These are phyloP conservation scores for Phylloporus arenicola DNA, from an alignment of 768 basidiomycete genomes.

Conservation along the genomic window DNA sequence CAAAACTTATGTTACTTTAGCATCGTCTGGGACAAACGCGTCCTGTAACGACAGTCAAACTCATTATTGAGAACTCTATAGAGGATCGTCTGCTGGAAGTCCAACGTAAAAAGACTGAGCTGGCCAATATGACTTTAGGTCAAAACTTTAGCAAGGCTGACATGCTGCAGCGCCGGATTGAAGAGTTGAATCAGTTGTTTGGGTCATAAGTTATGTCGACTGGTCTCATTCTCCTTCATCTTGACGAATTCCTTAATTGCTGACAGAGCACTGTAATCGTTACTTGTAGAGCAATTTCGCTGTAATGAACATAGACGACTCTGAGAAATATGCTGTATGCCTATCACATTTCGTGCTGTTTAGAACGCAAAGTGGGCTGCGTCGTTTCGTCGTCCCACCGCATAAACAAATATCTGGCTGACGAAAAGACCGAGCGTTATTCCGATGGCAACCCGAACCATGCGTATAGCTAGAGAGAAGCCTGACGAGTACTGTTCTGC, in stretches of 20 bases:
- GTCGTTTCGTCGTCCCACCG: conserved; percentile 68
- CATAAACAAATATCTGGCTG: conserved; percentile 70
- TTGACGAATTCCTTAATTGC: conserved; percentile 19
- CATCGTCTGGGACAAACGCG: conserved; percentile 94
- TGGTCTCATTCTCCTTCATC: conserved; percentile 7
- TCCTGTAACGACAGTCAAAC: conserved; percentile 86
- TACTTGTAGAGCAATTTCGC: conserved; percentile 25
- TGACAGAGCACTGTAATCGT: conserved; percentile 23
- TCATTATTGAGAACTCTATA: conserved; percentile 92
- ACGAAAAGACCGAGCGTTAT: conserved; percentile 82
- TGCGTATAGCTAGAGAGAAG: conserved; percentile 72
- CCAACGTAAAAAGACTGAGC: conserved; percentile 88
- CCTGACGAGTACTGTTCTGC: conserved; percentile 63
- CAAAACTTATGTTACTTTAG: conserved; percentile 34
- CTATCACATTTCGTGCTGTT: conserved; percentile 8
- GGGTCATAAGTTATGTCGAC: conserved; percentile 35
- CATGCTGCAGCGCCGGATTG: conserved; percentile 78
- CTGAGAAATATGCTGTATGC: conserved; percentile 3
- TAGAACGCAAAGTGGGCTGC: conserved; percentile 73
- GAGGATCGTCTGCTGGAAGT: conserved; percentile 90
- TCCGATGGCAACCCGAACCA: conserved; percentile 81
- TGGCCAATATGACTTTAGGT: conserved; percentile 92
- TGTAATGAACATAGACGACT: conserved; percentile 29
- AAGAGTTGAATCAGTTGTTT: conserved; percentile 79
- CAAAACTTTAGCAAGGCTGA: conserved; percentile 85